These are phyloP conservation scores for Leccinum disarticulatum DNA, from an alignment of 768 basidiomycete genomes.

Conservation along the genomic window DNA sequence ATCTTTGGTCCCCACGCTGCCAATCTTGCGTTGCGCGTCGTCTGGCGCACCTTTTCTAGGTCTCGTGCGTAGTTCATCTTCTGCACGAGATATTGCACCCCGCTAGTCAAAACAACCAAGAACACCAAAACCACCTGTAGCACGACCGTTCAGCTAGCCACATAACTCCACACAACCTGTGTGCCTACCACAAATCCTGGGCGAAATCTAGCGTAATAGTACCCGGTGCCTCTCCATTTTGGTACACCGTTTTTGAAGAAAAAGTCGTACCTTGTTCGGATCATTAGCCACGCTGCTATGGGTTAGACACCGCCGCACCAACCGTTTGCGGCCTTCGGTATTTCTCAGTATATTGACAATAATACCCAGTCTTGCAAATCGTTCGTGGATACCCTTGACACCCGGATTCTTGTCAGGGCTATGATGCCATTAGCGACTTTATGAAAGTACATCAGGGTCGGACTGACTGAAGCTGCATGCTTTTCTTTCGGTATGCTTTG, in stretches of 20 bases:
- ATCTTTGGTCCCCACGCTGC: constrained; percentile 85
- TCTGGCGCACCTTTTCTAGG: constrained; percentile 60
- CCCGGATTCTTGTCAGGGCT: constrained; percentile 97
- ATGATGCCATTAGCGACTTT: constrained; percentile 4
- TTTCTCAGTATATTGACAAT: constrained; percentile 80
- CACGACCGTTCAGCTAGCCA: constrained; percentile 2
- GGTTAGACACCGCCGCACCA: constrained; percentile 27
- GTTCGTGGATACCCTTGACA: constrained; percentile 77
- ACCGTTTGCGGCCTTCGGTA: constrained; percentile 74
- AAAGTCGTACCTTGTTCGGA: constrained; percentile 67
- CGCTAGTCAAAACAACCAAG: constrained; percentile 73
- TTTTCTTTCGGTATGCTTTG: constrained; percentile 90
- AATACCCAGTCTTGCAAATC: constrained; percentile 90
- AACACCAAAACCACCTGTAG: constrained; percentile 73
- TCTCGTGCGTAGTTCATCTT: constrained; percentile 75
- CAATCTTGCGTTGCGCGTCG: constrained; percentile 59
- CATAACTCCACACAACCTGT: neutral
- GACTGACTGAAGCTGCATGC: constrained; percentile 86
- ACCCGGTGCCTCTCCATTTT: constrained; percentile 93
- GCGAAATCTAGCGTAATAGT: constrained; percentile 94
- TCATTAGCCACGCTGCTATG: neutral
- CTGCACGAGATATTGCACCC: constrained; percentile 80
- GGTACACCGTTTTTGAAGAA: constrained; percentile 99
- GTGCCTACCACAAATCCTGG: constrained; percentile 78
- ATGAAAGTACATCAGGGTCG: neutral